Conservation (phyloP, 2,329 filamentous ascomycete genomes). For the Neonectria magnoliae region DNA sequence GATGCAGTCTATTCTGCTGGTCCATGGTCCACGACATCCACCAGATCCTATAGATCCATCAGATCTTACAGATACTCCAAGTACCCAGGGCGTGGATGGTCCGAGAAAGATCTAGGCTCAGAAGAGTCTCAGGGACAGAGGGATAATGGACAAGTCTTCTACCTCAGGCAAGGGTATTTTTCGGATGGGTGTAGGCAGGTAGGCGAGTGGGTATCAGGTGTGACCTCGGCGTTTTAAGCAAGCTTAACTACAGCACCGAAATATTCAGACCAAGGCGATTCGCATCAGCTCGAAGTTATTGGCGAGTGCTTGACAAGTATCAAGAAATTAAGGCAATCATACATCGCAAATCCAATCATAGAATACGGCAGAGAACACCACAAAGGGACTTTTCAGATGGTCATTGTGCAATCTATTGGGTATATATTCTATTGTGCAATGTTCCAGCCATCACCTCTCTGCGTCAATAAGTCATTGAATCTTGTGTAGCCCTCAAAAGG, state of each 20-base stretch:
- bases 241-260: background rate
- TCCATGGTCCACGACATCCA: too few relatives aligned
- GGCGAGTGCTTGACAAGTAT: background rate
- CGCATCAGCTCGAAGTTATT: background rate
- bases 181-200: slow-evolving; percentile 22
- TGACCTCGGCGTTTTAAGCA: background rate
- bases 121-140: slow-evolving; percentile 15
- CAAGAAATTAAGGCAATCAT: background rate
- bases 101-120: slow-evolving; percentile 14
- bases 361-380: background rate
- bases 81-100: too few relatives aligned
- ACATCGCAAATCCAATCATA: background rate
- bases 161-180: slow-evolving; percentile 20
- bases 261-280: too few relatives aligned
- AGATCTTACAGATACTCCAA: too few relatives aligned
- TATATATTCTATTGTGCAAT: slow-evolving; percentile 10
- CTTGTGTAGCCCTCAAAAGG: background rate
- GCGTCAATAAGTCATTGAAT: background rate
- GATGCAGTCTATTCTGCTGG: too few relatives aligned
- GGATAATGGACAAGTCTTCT: slow-evolving; percentile 20
- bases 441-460: slow-evolving; percentile 13
- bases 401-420: background rate
- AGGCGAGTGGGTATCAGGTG: background rate
- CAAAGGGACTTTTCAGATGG: background rate
- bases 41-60: too few relatives aligned